Conservation (phyloP, 768 basidiomycete genomes). For the Tephrocybe sp. region DNA sequence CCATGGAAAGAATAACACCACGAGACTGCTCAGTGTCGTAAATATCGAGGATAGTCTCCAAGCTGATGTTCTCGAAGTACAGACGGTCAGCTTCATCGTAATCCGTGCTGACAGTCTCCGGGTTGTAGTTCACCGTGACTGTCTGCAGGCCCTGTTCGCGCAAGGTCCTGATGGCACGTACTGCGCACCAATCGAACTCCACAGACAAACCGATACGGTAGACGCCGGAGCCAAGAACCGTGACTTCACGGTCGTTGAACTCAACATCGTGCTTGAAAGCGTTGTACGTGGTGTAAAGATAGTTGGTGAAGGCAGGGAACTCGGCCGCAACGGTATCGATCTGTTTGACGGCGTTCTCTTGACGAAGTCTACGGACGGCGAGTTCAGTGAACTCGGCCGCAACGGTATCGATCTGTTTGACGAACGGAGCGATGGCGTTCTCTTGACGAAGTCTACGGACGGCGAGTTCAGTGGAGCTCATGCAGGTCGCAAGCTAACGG, state of each 20-base stretch:
- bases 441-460: conserved; percentile 90
- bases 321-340: conserved; percentile 98
- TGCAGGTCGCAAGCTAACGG: conserved; percentile 76
- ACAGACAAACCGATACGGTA: conserved; percentile 99
- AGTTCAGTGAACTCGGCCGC: conserved; percentile 98
- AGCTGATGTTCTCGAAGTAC: conserved; percentile 97
- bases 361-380: no score
- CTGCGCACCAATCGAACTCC: conserved; percentile 99
- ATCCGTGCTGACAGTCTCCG: conserved; percentile 98
- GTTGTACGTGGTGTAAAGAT: conserved; percentile 97
- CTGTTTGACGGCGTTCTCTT: no score
- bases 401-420: conserved; percentile 99
- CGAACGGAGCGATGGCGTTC: conserved; percentile 76
- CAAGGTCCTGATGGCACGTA: conserved; percentile 92
- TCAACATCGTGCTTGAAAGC: conserved; percentile 89
- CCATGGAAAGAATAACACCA: conserved; percentile 96
- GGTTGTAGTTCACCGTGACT: conserved; percentile 99
- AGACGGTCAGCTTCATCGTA: conserved; percentile 98
- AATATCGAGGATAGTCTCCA: conserved; percentile 96
- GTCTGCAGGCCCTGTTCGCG: conserved; percentile 94
- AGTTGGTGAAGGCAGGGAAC: conserved; percentile 98
- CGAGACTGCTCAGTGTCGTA: conserved; percentile 88
- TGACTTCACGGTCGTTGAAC: conserved; percentile 90
- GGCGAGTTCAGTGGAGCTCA: conserved; percentile 90
- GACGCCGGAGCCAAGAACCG: conserved; percentile 97